Evolutionary conservation across 352 stramenopile species (phyloP).

Genomic region (Phytophthora tubulina): DNA sequence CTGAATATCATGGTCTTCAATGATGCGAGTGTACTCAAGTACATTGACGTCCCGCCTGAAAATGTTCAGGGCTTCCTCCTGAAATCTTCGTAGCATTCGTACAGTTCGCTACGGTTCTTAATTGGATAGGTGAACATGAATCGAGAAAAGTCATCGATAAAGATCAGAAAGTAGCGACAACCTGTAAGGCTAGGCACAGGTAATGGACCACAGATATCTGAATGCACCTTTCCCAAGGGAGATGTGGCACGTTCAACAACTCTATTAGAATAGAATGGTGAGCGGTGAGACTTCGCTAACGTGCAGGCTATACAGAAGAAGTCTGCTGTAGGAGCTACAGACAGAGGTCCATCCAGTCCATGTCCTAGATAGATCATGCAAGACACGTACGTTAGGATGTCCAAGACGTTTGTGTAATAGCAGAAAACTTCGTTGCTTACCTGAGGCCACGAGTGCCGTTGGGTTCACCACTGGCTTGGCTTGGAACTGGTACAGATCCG

Average conservation of each 20-base stretch:
- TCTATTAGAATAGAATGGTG: too few relatives aligned
- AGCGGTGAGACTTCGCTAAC: too few relatives aligned
- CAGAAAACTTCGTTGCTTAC: too few relatives aligned
- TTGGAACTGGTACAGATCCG: too few relatives aligned
- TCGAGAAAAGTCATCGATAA: constrained; percentile 31
- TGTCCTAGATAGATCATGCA: constrained; percentile 5
- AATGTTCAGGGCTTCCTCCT: constrained; percentile 4
- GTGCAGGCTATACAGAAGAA: too few relatives aligned
- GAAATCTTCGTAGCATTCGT: constrained; percentile 21
- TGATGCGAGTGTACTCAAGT: neutral
- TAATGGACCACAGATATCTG: constrained; percentile 20
- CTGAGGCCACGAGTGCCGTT: too few relatives aligned
- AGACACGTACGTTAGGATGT: constrained; percentile 7
- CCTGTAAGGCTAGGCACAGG: constrained; percentile 22
- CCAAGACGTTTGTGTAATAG: constrained; percentile 13
- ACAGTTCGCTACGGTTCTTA: constrained; percentile 3
- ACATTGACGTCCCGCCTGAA: neutral
- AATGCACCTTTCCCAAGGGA: constrained; percentile 2
- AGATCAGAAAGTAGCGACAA: constrained; percentile 28
- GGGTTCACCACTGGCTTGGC: too few relatives aligned
- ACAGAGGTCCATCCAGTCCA: constrained; percentile 3
- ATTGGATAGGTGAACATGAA: constrained; percentile 33
- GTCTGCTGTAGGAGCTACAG: too few relatives aligned
- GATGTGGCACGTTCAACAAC: constrained; percentile 17
- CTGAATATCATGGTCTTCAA: neutral